Percentiles rank a stretch among this genome's conserved stretches.
These are phyloP conservation scores for Asclepias syriaca DNA, from an alignment of 257 asterid species.

Conservation along the genomic window DNA sequence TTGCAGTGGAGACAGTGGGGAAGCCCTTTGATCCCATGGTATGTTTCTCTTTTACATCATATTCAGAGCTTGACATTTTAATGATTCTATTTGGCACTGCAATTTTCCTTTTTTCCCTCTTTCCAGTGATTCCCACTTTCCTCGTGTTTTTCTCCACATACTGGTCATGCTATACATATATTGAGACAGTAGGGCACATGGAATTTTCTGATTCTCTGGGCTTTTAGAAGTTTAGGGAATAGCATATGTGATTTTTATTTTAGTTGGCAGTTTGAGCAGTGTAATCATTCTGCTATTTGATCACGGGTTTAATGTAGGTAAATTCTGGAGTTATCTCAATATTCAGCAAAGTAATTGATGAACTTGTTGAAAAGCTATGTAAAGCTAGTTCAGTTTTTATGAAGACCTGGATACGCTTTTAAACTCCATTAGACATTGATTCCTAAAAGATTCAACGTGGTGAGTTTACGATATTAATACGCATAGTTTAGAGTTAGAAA, in stretches of 20 bases:
- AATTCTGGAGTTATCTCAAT: constrained; percentile 68
- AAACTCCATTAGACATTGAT: constrained; percentile 33
- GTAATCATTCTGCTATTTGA: constrained; percentile 28
- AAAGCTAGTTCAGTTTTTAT: constrained; percentile 47
- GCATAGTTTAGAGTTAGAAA: constrained; percentile 1
- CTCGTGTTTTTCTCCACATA: neutral
- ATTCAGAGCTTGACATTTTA: neutral
- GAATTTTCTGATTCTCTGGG: neutral
- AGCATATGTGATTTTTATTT: neutral
- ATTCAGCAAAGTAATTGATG: constrained; percentile 56
- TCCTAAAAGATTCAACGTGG: constrained; percentile 59
- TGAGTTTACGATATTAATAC: constrained; percentile 42
- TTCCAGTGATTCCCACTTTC: neutral
- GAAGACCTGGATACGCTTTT: constrained; percentile 59
- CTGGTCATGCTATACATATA: neutral
- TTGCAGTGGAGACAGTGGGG: constrained; percentile 58
- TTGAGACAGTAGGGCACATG: neutral
- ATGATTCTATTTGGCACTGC: neutral
- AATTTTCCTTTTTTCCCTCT: neutral
- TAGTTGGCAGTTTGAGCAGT: neutral
- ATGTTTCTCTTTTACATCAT: constrained; percentile 20
- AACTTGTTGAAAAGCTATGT: constrained; percentile 49
- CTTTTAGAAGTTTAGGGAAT: neutral
- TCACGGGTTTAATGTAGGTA: constrained; percentile 60
- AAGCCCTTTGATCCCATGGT: constrained; percentile 78